Conservation (phyloP, 106 monocot species). For the Xerophyta viscosa region DNA sequence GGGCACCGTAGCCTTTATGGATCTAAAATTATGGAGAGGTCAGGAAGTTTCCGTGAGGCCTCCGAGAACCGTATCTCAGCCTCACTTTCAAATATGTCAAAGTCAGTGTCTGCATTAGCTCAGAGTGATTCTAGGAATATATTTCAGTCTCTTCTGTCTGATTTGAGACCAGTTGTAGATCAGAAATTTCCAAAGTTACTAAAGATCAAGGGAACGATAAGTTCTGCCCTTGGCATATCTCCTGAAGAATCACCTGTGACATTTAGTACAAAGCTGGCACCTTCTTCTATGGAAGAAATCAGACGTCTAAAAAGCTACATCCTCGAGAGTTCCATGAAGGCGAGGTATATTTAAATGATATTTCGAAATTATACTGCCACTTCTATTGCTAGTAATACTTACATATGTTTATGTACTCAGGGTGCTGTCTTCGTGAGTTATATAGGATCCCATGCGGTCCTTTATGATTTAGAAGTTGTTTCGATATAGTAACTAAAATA, state of each 20-base stretch:
- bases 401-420: too few species aligned
- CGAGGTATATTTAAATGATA: slow-evolving; percentile 54
- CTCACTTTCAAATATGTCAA: slow-evolving; percentile 17
- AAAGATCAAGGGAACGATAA: slow-evolving; percentile 28
- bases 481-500: too few species aligned
- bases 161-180: slow-evolving; percentile 26
- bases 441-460: too few species aligned
- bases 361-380: neutral
- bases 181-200: slow-evolving; percentile 22
- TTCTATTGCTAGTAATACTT: too few species aligned
- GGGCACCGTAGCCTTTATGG: slow-evolving; percentile 26
- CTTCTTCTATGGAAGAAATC: slow-evolving; percentile 37
- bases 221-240: slow-evolving; percentile 20
- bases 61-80: slow-evolving; percentile 20
- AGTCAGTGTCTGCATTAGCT: too few species aligned
- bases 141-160: slow-evolving; percentile 34
- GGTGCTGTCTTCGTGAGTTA: too few species aligned
- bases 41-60: slow-evolving; percentile 50
- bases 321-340: slow-evolving; percentile 24
- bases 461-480: too few species aligned
- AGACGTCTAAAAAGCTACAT: slow-evolving; percentile 33
- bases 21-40: slow-evolving; percentile 25
- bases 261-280: slow-evolving; percentile 12
- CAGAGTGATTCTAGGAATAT: slow-evolving; percentile 22
- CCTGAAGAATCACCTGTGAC: slow-evolving; percentile 22